phyloP scores from a whole-genome alignment of 768 basidiomycete genomes.

The Rhodotorula toruloides region DNA sequence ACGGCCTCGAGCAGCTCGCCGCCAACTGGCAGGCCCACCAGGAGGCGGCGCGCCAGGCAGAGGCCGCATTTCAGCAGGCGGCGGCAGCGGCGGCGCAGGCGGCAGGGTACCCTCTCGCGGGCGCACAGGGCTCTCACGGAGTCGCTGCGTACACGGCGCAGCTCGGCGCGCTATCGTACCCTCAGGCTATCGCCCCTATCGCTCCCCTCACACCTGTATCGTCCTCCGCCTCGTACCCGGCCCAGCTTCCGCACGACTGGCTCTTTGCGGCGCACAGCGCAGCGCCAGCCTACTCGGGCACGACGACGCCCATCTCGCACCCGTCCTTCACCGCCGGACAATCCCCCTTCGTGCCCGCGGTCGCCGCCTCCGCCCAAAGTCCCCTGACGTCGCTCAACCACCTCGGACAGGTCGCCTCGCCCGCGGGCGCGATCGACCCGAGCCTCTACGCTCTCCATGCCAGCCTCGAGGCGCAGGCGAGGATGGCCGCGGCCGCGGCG shows the following conservation, averaged over 20 bases:
- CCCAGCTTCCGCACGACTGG: constrained; percentile 24
- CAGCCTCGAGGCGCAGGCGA: constrained; percentile 31
- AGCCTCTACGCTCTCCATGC: constrained; percentile 23
- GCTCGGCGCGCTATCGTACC: too few relatives aligned
- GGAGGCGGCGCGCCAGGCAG: too few relatives aligned
- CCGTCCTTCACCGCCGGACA: not conserved
- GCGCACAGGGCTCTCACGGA: too few relatives aligned
- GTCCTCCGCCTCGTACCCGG: not conserved
- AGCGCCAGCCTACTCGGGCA: constrained; percentile 4
- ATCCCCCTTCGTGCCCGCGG: not conserved
- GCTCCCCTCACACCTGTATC: too few relatives aligned
- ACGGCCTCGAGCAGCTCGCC: constrained; percentile 17
- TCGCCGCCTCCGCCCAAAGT: not conserved
- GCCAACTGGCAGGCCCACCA: constrained; percentile 3
- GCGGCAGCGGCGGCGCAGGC: too few relatives aligned
- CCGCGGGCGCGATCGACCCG: constrained; percentile 7
- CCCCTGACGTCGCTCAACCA: constrained; percentile 2
- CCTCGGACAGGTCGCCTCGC: constrained; percentile 1
- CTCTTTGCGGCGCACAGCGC: constrained; percentile 18
- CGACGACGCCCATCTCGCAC: not conserved
- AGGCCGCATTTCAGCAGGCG: too few relatives aligned
- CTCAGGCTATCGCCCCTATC: not conserved
- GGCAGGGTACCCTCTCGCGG: too few relatives aligned
- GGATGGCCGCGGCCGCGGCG: constrained; percentile 11
- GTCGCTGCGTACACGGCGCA: too few relatives aligned